phyloP scores from a whole-genome alignment of 768 basidiomycete species.

The Lactarius sanguifluus region DNA sequence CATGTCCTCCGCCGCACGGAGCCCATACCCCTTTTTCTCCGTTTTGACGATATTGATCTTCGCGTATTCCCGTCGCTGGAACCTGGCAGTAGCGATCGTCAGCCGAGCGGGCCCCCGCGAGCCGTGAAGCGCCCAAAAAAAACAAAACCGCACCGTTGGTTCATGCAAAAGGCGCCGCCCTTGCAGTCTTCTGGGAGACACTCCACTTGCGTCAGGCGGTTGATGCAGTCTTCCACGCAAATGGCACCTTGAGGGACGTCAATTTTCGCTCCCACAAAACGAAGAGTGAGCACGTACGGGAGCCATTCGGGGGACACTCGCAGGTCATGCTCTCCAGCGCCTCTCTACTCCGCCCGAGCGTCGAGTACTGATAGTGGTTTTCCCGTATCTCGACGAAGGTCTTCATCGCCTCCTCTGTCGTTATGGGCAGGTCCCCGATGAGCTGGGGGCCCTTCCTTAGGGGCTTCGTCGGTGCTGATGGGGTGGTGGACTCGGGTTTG shows the following conservation, averaged over 20 bases:
- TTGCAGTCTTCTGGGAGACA: conserved; percentile 90
- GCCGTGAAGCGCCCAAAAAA: conserved; percentile 53
- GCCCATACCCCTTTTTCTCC: conserved; percentile 93
- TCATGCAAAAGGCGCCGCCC: conserved; percentile 78
- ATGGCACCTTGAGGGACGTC: conserved; percentile 56
- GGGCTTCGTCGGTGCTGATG: conserved; percentile 24
- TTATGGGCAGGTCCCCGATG: conserved; percentile 77
- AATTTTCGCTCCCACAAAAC: conserved; percentile 13
- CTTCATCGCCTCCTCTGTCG: conserved; percentile 66
- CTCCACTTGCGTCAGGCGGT: conserved; percentile 94
- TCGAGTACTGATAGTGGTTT: conserved; percentile 87
- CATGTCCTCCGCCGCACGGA: conserved; percentile 72
- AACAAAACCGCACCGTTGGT: conserved; percentile 71
- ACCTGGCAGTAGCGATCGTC: conserved; percentile 51
- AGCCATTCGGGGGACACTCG: conserved; percentile 89
- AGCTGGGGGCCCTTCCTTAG: conserved; percentile 55
- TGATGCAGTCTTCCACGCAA: conserved; percentile 96
- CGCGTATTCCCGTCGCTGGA: conserved; percentile 84
- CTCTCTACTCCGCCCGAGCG: conserved; percentile 85
- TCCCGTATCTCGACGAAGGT: conserved; percentile 71
- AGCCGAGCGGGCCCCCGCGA: conserved; percentile 9
- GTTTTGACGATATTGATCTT: conserved; percentile 88
- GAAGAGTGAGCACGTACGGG: conserved; percentile 40
- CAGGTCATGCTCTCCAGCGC: conserved; percentile 92
- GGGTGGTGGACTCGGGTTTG: conserved; percentile 37